A percentile compares a stretch with the other conserved stretches of the same genome.
Evolutionary conservation across 78 protist species (phyloP).

Genomic region (Monocercomonoides exilis): DNA sequence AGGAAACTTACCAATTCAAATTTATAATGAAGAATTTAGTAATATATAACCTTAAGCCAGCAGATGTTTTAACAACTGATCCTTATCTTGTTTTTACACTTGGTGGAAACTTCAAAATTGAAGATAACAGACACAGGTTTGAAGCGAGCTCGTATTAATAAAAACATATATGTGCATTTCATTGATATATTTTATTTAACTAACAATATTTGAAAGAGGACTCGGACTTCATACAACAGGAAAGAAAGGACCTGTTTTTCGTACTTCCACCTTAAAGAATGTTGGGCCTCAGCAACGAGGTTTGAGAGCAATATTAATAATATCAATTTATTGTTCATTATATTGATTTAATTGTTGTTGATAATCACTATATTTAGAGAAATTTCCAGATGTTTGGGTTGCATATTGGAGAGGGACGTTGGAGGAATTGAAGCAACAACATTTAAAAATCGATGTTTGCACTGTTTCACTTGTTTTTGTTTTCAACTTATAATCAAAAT

Average conservation of each 20-base stretch:
- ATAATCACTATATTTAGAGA: too few species aligned
- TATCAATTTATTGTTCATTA: too few species aligned
- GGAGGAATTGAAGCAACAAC: background rate
- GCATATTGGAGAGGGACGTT: background rate
- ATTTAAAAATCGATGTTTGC: background rate
- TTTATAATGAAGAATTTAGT: background rate
- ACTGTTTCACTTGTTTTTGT: background rate
- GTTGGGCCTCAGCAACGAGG: background rate
- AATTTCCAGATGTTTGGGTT: background rate
- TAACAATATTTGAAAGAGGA: background rate
- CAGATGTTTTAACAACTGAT: background rate
- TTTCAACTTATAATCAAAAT: too few species aligned
- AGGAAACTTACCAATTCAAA: background rate
- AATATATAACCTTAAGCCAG: background rate
- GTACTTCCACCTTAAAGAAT: background rate
- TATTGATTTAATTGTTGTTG: too few species aligned
- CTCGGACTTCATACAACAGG: background rate
- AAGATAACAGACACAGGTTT: background rate
- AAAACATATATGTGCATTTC: background rate
- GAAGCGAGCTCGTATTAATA: too few species aligned
- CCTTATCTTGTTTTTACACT: background rate
- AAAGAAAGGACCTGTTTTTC: background rate
- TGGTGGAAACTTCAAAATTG: constrained; percentile 1
- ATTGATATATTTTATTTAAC: background rate
- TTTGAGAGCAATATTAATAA: background rate